These are phyloP conservation scores for Saturnispora dispora DNA, from an alignment of 805 yeast species.

Conservation along the genomic window DNA sequence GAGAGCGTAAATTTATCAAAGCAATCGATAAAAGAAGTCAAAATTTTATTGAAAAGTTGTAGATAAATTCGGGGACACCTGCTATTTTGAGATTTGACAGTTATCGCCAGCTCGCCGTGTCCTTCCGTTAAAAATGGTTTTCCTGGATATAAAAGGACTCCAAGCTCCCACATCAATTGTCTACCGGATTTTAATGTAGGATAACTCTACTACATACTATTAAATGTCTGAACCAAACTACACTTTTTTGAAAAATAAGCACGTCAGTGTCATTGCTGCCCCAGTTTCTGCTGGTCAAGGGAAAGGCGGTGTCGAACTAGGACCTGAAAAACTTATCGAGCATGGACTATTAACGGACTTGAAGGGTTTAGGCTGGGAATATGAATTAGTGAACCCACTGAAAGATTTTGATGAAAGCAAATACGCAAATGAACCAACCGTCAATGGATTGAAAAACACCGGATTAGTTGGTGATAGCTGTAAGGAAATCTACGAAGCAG, in stretches of 20 bases:
- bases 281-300: slow-evolving; percentile 97
- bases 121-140: slow-evolving; percentile 1
- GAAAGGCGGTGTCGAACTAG: slow-evolving; percentile 86
- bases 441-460: slow-evolving; percentile 59
- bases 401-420: slow-evolving; percentile 35
- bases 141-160: slow-evolving; percentile 4
- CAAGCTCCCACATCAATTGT: not conserved
- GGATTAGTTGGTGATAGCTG: slow-evolving; percentile 68
- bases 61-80: slow-evolving; percentile 1
- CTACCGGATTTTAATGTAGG: not conserved
- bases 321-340: slow-evolving; percentile 74
- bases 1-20: not conserved
- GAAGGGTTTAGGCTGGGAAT: slow-evolving; percentile 63
- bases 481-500: slow-evolving; percentile 52
- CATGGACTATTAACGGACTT: slow-evolving; percentile 62
- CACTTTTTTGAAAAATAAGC: slow-evolving; percentile 45
- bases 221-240: slow-evolving; percentile 24
- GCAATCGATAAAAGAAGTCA: not conserved
- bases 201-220: not conserved
- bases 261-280: slow-evolving; percentile 68
- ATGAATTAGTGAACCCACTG: slow-evolving; percentile 45
- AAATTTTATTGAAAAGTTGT: not conserved
- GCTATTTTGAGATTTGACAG: not conserved
- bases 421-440: slow-evolving; percentile 39
- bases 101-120: not conserved